Evolutionary conservation across 176 grass and related monocot species (phyloP).

Genomic region (Urochloa ruziziensis): DNA sequence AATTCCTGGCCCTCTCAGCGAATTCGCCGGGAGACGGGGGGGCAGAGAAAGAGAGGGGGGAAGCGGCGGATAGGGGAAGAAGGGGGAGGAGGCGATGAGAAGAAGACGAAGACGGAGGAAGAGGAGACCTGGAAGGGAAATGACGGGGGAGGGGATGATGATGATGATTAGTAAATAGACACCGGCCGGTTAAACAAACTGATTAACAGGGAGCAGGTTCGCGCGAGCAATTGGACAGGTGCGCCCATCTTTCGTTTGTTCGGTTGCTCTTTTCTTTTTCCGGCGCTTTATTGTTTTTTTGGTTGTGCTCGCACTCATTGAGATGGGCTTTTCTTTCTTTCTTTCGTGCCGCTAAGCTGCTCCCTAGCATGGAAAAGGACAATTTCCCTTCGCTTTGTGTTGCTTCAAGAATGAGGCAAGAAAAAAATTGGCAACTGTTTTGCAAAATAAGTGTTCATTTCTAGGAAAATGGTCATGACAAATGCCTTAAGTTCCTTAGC

Average conservation of each 20-base stretch:
- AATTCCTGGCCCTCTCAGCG: background rate
- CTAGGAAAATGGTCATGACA: no score
- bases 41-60: background rate
- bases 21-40: background rate
- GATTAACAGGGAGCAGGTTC: conserved; percentile 27
- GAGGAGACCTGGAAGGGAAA: conserved; percentile 24
- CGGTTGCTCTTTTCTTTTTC: background rate
- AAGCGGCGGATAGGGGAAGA: background rate
- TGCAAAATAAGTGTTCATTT: no score
- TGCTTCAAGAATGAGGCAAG: background rate
- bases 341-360: background rate
- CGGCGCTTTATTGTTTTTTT: background rate
- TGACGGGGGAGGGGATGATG: background rate
- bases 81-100: background rate
- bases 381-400: background rate
- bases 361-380: background rate
- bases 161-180: conserved; percentile 36
- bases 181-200: conserved; percentile 19
- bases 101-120: background rate
- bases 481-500: no score
- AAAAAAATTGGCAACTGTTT: no score
- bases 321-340: background rate
- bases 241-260: background rate
- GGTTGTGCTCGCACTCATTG: background rate
- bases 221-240: conserved; percentile 12